Conservation (phyloP, 1,284 basidiomycete genomes). For the Ganoderma sp. region DNA sequence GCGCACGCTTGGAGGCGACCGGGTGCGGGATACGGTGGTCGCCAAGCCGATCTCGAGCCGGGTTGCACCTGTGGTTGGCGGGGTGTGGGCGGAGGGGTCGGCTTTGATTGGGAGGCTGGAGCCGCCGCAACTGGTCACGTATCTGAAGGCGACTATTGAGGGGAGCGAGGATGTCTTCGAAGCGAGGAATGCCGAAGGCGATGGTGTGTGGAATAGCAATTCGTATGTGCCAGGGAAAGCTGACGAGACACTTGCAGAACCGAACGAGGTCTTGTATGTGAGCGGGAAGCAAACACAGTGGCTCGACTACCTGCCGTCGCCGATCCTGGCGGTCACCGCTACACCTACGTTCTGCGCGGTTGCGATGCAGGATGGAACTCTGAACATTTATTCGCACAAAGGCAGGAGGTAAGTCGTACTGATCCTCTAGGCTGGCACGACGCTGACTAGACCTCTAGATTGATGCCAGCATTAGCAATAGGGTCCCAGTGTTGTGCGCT, state of each 20-base stretch:
- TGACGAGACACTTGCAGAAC: conserved; percentile 51
- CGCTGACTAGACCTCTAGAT: conserved; percentile 46
- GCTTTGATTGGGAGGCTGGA: conserved; percentile 46
- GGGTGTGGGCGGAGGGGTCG: conserved; percentile 28
- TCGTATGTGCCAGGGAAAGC: neutral
- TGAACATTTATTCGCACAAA: conserved; percentile 80
- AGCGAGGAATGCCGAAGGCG: conserved; percentile 76
- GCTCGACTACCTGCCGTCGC: conserved; percentile 85
- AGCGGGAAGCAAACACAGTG: conserved; percentile 77
- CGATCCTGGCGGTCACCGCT: conserved; percentile 69
- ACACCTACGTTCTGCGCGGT: conserved; percentile 76
- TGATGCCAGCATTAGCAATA: conserved; percentile 78
- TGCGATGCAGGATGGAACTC: conserved; percentile 75
- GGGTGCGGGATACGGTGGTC: conserved; percentile 54
- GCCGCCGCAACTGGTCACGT: conserved; percentile 62
- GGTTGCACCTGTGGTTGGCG: conserved; percentile 19
- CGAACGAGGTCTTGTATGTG: conserved; percentile 72
- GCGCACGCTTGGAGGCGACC: conserved; percentile 76
- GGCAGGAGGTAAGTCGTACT: conserved; percentile 59
- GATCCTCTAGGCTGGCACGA: neutral
- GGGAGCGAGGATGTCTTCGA: conserved; percentile 76
- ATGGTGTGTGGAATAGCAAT: conserved; percentile 47
- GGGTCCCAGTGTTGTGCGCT: conserved; percentile 74
- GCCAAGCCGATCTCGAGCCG: conserved; percentile 56
- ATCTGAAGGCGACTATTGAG: conserved; percentile 62